These are phyloP conservation scores for Manihot esculenta DNA, from an alignment of 441 rosid species.

Conservation along the genomic window DNA sequence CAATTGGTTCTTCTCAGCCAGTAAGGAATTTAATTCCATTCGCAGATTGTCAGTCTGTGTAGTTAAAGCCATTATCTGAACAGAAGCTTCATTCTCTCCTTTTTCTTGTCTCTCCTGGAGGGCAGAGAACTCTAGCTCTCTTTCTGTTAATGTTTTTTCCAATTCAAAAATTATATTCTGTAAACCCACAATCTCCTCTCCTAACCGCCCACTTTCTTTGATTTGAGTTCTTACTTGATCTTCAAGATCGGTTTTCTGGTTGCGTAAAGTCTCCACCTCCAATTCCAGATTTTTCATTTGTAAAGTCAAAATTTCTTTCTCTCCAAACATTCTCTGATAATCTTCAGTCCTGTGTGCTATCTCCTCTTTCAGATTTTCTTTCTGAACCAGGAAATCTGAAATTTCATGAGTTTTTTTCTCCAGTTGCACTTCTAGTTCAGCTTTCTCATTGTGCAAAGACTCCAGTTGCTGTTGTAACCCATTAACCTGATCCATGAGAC, in stretches of 20 bases:
- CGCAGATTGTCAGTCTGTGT: slow-evolving; percentile 39
- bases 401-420: slow-evolving; percentile 49
- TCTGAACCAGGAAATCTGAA: slow-evolving; percentile 47
- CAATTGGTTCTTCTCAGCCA: slow-evolving; percentile 38
- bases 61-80: slow-evolving; percentile 37
- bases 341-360: slow-evolving; percentile 37
- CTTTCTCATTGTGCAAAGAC: slow-evolving; percentile 49
- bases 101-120: slow-evolving; percentile 36
- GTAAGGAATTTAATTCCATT: slow-evolving; percentile 47
- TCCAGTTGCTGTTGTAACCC: slow-evolving; percentile 52
- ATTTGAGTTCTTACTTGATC: slow-evolving; percentile 42
- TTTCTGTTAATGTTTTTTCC: slow-evolving; percentile 34
- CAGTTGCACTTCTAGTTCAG: slow-evolving; percentile 53
- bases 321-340: slow-evolving; percentile 44
- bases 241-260: slow-evolving; percentile 48
- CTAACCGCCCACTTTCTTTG: slow-evolving; percentile 37
- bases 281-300: slow-evolving; percentile 38
- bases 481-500: slow-evolving; percentile 40
- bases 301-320: slow-evolving; percentile 46
- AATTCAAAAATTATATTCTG: slow-evolving; percentile 29
- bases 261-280: slow-evolving; percentile 46
- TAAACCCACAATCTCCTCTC: slow-evolving; percentile 38
- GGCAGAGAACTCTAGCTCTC: slow-evolving; percentile 39
- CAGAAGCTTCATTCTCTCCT: slow-evolving; percentile 42
- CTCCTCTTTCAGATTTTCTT: slow-evolving; percentile 53